These are phyloP conservation scores for Zancudomyces culisetae DNA, from an alignment of 371 early-diverging fungal species.

Conservation along the genomic window DNA sequence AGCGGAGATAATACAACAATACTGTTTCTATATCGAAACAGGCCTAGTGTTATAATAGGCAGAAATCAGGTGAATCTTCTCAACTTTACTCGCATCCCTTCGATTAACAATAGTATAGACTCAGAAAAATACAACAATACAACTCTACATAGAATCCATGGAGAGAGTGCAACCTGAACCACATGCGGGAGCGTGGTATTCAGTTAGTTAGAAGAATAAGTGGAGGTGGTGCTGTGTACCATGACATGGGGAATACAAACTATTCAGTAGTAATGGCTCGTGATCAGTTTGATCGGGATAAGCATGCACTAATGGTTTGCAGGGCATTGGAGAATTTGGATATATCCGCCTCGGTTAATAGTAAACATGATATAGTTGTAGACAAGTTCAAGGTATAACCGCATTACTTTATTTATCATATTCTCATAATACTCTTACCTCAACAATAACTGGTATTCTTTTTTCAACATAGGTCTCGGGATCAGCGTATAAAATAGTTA, in stretches of 20 bases:
- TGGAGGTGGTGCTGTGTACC: slow-evolving; percentile 95
- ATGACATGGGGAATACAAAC: slow-evolving; percentile 89
- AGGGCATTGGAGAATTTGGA: slow-evolving; percentile 48
- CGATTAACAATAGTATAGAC: too few species aligned
- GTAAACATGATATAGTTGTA: slow-evolving; percentile 74
- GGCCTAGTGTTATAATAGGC: slow-evolving; percentile 77
- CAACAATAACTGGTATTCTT: neutral
- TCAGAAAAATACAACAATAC: neutral
- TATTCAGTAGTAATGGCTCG: slow-evolving; percentile 89
- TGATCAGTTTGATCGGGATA: slow-evolving; percentile 48
- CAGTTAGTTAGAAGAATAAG: slow-evolving; percentile 73
- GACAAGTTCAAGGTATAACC: slow-evolving; percentile 10
- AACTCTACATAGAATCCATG: slow-evolving; percentile 69
- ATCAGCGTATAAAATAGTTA: slow-evolving; percentile 80
- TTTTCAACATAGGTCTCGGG: slow-evolving; percentile 48
- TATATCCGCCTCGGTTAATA: slow-evolving; percentile 71
- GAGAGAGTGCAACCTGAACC: slow-evolving; percentile 66
- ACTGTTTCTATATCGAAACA: slow-evolving; percentile 76
- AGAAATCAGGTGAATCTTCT: slow-evolving; percentile 53
- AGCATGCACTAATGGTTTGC: slow-evolving; percentile 59
- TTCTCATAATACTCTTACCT: neutral
- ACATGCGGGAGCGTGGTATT: slow-evolving; percentile 40
- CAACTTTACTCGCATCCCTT: neutral
- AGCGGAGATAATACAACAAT: slow-evolving; percentile 42
- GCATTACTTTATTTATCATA: slow-evolving; percentile 2